Evolutionary conservation across 192 early-diverging fungal species (phyloP).

Genomic region (Chytriomyces confervae): DNA sequence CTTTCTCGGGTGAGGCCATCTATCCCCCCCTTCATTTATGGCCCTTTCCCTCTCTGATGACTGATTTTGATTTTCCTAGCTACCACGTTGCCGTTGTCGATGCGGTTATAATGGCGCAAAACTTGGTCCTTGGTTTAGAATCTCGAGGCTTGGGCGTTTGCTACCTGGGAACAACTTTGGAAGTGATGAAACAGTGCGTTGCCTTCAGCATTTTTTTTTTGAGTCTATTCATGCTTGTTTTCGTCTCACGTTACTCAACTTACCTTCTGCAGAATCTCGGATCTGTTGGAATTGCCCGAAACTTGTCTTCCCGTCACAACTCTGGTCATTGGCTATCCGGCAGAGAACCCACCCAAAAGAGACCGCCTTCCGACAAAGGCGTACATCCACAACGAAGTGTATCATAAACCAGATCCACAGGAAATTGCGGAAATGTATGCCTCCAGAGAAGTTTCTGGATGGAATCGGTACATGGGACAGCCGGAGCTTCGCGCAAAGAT

Average conservation of each 20-base stretch:
- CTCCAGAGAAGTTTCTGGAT: background rate
- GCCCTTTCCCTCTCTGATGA: too few species aligned
- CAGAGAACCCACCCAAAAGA: constrained; percentile 9
- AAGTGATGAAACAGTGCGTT: background rate
- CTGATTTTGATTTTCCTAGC: background rate
- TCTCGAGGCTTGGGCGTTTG: constrained; percentile 6
- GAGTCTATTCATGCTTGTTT: background rate
- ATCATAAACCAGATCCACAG: background rate
- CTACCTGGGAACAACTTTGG: constrained; percentile 19
- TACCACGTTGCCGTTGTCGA: constrained; percentile 23
- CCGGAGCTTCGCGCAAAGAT: background rate
- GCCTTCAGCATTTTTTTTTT: background rate
- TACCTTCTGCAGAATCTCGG: background rate
- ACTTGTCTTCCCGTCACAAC: constrained; percentile 13
- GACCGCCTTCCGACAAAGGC: constrained; percentile 6
- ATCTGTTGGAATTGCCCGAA: background rate
- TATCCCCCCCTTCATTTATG: too few species aligned
- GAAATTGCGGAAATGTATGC: constrained; percentile 12
- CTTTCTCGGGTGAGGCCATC: background rate
- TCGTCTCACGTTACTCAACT: background rate
- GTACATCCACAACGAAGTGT: constrained; percentile 18
- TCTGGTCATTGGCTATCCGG: constrained; percentile 12
- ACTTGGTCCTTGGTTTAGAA: constrained; percentile 3
- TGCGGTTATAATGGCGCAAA: constrained; percentile 15
- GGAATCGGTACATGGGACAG: constrained; percentile 1